Evolutionary conservation across 441 rosid species (phyloP).

Genomic region (Populus tomentosa): DNA sequence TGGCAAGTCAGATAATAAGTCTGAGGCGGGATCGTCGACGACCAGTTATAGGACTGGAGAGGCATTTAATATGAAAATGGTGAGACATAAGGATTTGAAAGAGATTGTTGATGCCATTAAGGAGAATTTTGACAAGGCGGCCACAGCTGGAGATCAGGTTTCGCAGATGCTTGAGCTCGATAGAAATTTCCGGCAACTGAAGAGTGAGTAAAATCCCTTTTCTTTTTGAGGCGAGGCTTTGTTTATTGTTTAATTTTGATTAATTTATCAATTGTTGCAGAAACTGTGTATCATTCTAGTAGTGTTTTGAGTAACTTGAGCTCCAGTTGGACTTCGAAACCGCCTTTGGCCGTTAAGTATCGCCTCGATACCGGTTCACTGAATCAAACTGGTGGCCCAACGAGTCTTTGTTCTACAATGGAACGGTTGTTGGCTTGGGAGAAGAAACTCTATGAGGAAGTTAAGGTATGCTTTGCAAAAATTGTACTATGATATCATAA

Average conservation of each 20-base stretch:
- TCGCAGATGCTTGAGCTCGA: constrained; percentile 87
- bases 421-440: constrained; percentile 96
- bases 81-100: constrained; percentile 85
- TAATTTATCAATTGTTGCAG: constrained; percentile 27
- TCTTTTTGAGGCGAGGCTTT: not conserved
- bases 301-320: constrained; percentile 78
- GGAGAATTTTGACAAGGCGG: constrained; percentile 78
- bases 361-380: constrained; percentile 57
- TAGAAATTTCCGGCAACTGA: constrained; percentile 77
- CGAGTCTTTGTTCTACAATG: constrained; percentile 75
- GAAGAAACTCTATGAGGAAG: constrained; percentile 84
- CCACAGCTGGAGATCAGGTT: constrained; percentile 71
- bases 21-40: constrained; percentile 50
- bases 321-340: constrained; percentile 91
- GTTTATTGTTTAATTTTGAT: constrained; percentile 7
- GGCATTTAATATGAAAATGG: constrained; percentile 61
- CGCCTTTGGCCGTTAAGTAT: constrained; percentile 89
- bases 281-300: constrained; percentile 88
- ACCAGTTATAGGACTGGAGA: constrained; percentile 51
- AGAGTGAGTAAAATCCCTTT: constrained; percentile 41
- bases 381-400: constrained; percentile 51
- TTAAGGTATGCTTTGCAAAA: constrained; percentile 47
- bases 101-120: constrained; percentile 80
- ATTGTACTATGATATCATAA: not conserved
- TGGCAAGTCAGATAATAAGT: constrained; percentile 34